Percentiles rank a stretch among this genome's conserved stretches.
Evolutionary conservation across 257 asterid genomes (phyloP).

Genomic region (Dorcoceras hygrometricum): DNA sequence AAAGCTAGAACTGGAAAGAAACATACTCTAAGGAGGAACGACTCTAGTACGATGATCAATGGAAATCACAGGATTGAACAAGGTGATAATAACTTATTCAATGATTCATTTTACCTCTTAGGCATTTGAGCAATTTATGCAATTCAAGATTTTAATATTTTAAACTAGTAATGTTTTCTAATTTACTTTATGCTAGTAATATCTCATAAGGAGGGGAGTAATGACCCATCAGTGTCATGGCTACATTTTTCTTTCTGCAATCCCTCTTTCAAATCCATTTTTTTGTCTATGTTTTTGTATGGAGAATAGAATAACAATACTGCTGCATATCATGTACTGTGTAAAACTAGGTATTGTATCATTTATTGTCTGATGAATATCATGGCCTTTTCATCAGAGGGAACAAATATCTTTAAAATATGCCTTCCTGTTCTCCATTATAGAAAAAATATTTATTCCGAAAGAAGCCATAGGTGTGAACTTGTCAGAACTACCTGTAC

Average conservation of each 20-base stretch:
- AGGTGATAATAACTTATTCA: conserved; percentile 33
- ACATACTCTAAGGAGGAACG: conserved; percentile 28
- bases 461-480: neutral
- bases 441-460: neutral
- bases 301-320: neutral
- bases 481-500: conserved; percentile 1
- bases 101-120: neutral
- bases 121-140: neutral
- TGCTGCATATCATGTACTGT: conserved; percentile 1
- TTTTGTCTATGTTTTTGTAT: neutral
- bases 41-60: conserved; percentile 20
- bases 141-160: neutral
- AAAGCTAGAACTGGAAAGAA: conserved; percentile 31
- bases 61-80: conserved; percentile 34
- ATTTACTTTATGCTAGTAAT: conserved; percentile 8
- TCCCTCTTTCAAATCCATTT: conserved; percentile 13
- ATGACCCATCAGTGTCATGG: conserved; percentile 9
- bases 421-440: neutral
- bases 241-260: neutral
- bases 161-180: neutral
- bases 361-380: conserved; percentile 4
- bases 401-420: conserved; percentile 4
- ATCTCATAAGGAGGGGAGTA: conserved; percentile 4
- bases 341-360: conserved; percentile 2
- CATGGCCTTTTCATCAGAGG: neutral